Base-by-base conservation (phyloP, 2,329 filamentous ascomycete species). In the Aurifilum marmelostoma region DNA sequence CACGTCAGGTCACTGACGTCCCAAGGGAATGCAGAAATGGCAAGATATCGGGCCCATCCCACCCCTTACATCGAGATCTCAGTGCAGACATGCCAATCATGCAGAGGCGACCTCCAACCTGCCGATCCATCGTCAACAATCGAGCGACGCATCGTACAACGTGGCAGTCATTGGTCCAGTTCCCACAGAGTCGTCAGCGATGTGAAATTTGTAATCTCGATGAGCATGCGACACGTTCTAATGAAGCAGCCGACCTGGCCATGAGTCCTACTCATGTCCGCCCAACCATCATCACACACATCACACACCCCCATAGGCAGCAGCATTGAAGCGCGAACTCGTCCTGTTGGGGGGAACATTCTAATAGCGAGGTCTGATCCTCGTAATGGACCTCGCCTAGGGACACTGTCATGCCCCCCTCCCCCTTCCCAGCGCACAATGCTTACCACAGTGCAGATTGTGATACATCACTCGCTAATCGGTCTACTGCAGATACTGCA, bases 1-100 rank as follows among this genome's bases (percentile, higher is more conserved):
- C 50, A 43, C n/a, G 50, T 27, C 50, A 29, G 12, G 14, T 56
- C 24, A 32, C 24, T 29, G 27, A 29, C 27, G 12, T 56, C 14
- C 52, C 52, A 56, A 56, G 50, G 50, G n/a, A 54, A 4, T 54
- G 50, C 50, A 11, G 16, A 8, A 27, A 54, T 47, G 8, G 50
- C 24, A 54, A 24, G 12, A 54, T 27, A 27, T 54, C 50, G 50
- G 50, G 50, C 14, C 11, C 24, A 54, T 54, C 50, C 50, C 50
- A 54, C 24, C 24, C 52, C 50, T 54, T 14, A 47, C 43, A 56
- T 56, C 52, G 52, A 56, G 52, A 56, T 56, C 52, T 18, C 14
- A 32, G 16, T 29, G 52, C 24, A 56, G 52, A 18, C 52, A 56
- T 56, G 27, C 43, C 52, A 54, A 27, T 27, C 27, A 54, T 29